Evolutionary conservation across 441 rosid genomes (phyloP).

Genomic region (Populus hybrid): DNA sequence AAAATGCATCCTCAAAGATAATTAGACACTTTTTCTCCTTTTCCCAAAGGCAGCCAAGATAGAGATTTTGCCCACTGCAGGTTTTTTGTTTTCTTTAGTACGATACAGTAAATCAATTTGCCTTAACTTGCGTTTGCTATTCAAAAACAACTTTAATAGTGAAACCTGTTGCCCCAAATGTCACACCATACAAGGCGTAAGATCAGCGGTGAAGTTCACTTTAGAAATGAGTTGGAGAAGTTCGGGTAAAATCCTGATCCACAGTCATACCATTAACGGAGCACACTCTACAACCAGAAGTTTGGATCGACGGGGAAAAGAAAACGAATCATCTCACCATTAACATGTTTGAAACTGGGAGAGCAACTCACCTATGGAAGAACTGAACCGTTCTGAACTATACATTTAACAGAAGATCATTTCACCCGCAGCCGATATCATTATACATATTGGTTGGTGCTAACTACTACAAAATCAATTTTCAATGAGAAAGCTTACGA

Average conservation of each 20-base stretch:
- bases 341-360: neutral
- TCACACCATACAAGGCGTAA: too few species aligned
- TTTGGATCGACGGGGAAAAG: neutral
- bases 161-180: too few species aligned
- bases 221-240: too few species aligned
- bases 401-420: slow-evolving; percentile 7
- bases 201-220: too few species aligned
- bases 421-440: neutral
- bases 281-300: too few species aligned
- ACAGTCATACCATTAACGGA: too few species aligned
- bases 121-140: too few species aligned
- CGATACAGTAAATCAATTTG: neutral
- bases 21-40: neutral
- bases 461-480: slow-evolving; percentile 10
- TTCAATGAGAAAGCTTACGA: slow-evolving; percentile 61
- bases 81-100: neutral
- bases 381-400: slow-evolving; percentile 2
- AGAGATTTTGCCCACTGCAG: neutral
- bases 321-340: neutral
- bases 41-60: neutral
- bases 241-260: too few species aligned
- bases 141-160: too few species aligned
- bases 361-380: neutral
- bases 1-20: neutral
- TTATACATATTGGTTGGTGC: neutral